These are phyloP conservation scores for Plasmodium malariae DNA, from an alignment of 169 alveolate species.

Conservation along the genomic window DNA sequence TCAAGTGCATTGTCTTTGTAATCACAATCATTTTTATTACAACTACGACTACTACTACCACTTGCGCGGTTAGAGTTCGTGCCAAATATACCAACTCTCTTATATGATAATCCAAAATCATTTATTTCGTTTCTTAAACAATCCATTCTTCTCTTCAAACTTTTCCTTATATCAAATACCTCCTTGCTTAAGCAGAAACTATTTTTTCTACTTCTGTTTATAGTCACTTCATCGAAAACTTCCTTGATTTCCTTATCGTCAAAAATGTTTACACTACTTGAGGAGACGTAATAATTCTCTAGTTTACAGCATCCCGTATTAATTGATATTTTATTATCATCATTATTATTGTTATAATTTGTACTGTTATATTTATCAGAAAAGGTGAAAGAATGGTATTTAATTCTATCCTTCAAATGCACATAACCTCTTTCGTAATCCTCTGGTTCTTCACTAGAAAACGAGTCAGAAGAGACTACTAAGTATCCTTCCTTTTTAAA, in stretches of 20 bases:
- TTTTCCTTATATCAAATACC: not conserved
- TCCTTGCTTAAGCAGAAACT: slow-evolving; percentile 17
- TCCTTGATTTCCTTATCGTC: slow-evolving; percentile 42
- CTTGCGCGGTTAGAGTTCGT: not conserved
- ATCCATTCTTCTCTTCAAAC: not conserved
- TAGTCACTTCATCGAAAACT: slow-evolving; percentile 41
- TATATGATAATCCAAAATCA: not conserved
- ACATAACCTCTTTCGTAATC: not conserved
- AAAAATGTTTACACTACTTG: slow-evolving; percentile 48
- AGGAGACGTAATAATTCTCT: slow-evolving; percentile 32
- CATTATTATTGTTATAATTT: too few species aligned
- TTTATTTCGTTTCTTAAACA: not conserved
- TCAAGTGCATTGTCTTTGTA: too few species aligned
- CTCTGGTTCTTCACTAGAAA: not conserved
- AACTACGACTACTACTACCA: not conserved
- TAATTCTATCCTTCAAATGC: not conserved
- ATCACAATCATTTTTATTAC: too few species aligned
- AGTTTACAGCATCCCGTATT: slow-evolving; percentile 21
- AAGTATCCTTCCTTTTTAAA: slow-evolving; percentile 65
- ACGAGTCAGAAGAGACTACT: not conserved
- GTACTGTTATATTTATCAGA: slow-evolving; percentile 1
- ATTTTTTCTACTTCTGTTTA: slow-evolving; percentile 17
- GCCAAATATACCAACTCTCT: not conserved
- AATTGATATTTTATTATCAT: too few species aligned
- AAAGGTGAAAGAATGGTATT: not conserved